Evolutionary conservation across 225 moss, liverwort and hornwort species (phyloP), one percentile per base, ranked within the genome.

Genomic region (Thuidium tamariscinum): DNA sequence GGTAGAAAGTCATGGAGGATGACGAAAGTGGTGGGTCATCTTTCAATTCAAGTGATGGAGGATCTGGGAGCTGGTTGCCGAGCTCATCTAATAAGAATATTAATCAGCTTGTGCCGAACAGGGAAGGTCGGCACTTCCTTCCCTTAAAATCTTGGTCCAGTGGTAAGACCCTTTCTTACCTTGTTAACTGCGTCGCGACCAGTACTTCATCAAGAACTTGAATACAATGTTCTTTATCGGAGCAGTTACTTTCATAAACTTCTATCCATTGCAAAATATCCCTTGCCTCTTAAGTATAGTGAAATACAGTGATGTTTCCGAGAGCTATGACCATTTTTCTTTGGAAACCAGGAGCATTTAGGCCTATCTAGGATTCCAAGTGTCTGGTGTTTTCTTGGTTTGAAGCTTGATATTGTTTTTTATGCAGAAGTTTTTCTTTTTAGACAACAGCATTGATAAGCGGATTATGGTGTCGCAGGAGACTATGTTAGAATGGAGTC

Each of bases 121-220:
- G 85, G 88, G 91, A 93, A 91, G 93, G 93, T 93, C 91, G 89
- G 90, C 90, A 89, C 82, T 89, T 89, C 85, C 88, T 90, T 89
- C 80, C 92, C 82, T 87, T 92, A 83, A 83, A 90, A 69, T 87
- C 90, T 79, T 88, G 85, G 85, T 86, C 85, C 61, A 89, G 89
- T 89, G 92, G 90, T 88, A 92, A 87, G 90, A 80, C 69, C 26
- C 83, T 82, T 82, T 76, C 64, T 81, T 86, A 56, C 77, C 79
- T 77, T 83, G 60, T 49, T 17, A 82, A 74, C 61, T 79, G 52
- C 85, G 65, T 74, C 74, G 77, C 85, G 56, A 85, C 32, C 52
- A 61, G 52, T 62, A 68, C 32, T 74, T 54, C 25, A 51, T 34
- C n/a, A 16, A 55, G 37, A 75, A 41, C 71, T 54, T 30, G 83